Percentiles rank a stretch among this genome's conserved stretches.
phyloP scores from a whole-genome alignment of 2,329 filamentous ascomycete species.

The Diaporthe ampelina region DNA sequence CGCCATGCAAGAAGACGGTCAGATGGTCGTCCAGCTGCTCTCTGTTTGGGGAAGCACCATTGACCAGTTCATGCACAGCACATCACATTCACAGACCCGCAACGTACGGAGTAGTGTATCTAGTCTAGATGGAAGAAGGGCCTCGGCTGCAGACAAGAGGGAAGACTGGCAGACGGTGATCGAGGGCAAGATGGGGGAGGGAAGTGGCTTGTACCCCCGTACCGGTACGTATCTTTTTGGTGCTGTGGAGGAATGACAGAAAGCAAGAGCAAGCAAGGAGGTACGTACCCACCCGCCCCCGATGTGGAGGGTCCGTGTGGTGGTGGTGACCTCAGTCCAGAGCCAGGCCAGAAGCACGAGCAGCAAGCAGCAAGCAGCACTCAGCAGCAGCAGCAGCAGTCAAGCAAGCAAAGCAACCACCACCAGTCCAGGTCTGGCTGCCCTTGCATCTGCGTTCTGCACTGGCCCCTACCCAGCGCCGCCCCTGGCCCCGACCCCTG shows the following conservation, averaged over 20 bases:
- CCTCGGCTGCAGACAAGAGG: background rate
- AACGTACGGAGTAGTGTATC: too few species aligned
- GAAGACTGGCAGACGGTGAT: too few species aligned
- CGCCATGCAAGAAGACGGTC: background rate
- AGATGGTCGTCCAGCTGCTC: background rate
- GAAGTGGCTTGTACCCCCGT: background rate
- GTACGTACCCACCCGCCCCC: conserved; percentile 15
- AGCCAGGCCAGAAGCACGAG: too few species aligned
- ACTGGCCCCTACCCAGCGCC: conserved; percentile 18
- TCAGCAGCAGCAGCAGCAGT: background rate
- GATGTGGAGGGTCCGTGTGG: conserved; percentile 3
- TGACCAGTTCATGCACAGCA: conserved; percentile 17
- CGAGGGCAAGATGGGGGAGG: background rate
- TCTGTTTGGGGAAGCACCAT: background rate
- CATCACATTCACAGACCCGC: conserved; percentile 22
- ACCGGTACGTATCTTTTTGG: background rate
- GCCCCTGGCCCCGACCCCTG: conserved; percentile 27
- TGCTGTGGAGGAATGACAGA: background rate
- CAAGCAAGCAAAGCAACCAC: background rate
- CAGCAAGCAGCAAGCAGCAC: too few species aligned
- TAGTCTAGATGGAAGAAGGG: background rate
- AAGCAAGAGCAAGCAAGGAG: background rate
- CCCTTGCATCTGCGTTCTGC: conserved; percentile 28
- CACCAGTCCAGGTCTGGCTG: conserved; percentile 31
- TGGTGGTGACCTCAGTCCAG: conserved; percentile 29